Percentiles rank a stretch among this genome's conserved stretches.
Evolutionary conservation across 805 yeast species (phyloP).

Genomic region (Cyberlindnera subsufficiens): DNA sequence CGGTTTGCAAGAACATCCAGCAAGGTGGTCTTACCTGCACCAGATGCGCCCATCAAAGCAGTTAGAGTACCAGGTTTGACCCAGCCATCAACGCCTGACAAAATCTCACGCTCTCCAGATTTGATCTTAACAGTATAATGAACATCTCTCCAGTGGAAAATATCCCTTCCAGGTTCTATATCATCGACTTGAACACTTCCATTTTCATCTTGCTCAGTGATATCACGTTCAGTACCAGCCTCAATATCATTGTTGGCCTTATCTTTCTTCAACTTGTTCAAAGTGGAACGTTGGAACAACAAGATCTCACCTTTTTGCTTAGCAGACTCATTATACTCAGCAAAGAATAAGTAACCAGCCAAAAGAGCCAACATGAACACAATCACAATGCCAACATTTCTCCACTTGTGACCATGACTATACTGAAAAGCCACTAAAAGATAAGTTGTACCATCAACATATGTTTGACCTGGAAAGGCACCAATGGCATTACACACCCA

Average conservation of each 20-base stretch:
- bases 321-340: slow-evolving; percentile 57
- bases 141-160: slow-evolving; percentile 75
- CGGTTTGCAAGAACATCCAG: slow-evolving; percentile 68
- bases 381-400: slow-evolving; percentile 56
- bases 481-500: slow-evolving; percentile 54
- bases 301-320: slow-evolving; percentile 68
- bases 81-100: slow-evolving; percentile 72
- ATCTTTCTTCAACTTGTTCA: slow-evolving; percentile 41
- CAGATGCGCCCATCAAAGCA: slow-evolving; percentile 73
- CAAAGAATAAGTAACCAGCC: slow-evolving; percentile 42
- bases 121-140: slow-evolving; percentile 65
- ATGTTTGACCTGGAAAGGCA: slow-evolving; percentile 48
- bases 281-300: slow-evolving; percentile 46
- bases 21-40: slow-evolving; percentile 77
- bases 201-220: slow-evolving; percentile 14
- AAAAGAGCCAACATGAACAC: slow-evolving; percentile 54
- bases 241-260: slow-evolving; percentile 25
- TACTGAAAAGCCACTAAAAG: slow-evolving; percentile 39
- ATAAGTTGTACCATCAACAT: slow-evolving; percentile 40
- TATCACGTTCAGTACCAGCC: slow-evolving; percentile 25
- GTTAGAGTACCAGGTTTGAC: slow-evolving; percentile 80
- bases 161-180: slow-evolving; percentile 35
- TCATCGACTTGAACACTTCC: slow-evolving; percentile 21
- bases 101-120: slow-evolving; percentile 51
- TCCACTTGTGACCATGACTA: slow-evolving; percentile 46